phyloP scores from a whole-genome alignment of 2,329 filamentous ascomycete species.

The Epichloe sibirici region DNA sequence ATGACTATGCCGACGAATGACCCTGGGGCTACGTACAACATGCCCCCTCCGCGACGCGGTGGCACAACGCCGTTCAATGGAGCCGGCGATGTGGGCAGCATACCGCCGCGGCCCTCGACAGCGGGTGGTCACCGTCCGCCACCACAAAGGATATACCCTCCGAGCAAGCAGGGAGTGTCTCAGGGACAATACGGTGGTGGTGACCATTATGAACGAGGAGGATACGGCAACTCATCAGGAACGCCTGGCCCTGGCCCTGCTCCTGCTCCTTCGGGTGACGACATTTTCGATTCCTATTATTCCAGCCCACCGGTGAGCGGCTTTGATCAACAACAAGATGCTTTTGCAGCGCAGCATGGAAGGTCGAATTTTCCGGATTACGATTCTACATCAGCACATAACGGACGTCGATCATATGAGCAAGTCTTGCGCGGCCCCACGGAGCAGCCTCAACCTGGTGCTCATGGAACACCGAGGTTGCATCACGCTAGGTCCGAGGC shows the following conservation, averaged over 20 bases:
- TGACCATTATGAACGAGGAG: constrained; percentile 20
- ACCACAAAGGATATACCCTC: constrained; percentile 40
- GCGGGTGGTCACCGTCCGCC: constrained; percentile 39
- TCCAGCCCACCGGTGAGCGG: constrained; percentile 23
- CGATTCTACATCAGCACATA: constrained; percentile 22
- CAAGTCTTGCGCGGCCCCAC: constrained; percentile 29
- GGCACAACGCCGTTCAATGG: constrained; percentile 36
- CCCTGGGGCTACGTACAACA: constrained; percentile 27
- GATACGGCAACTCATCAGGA: constrained; percentile 18
- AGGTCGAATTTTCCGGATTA: constrained; percentile 28
- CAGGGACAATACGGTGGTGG: constrained; percentile 20
- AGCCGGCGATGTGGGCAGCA: constrained; percentile 27
- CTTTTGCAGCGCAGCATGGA: constrained; percentile 10
- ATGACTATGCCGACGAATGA: constrained; percentile 48
- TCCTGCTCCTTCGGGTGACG: constrained; percentile 28
- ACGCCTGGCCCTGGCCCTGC: constrained; percentile 4
- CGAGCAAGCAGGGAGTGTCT: constrained; percentile 24
- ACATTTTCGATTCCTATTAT: constrained; percentile 45
- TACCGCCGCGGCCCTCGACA: constrained; percentile 43
- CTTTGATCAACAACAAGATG: constrained; percentile 13
- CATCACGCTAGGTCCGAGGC: constrained; percentile 56
- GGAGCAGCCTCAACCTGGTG: constrained; percentile 35
- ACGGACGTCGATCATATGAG: constrained; percentile 34
- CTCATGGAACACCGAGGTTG: constrained; percentile 39
- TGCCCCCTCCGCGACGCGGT: constrained; percentile 23